These are phyloP conservation scores for Bipolaris oryzae DNA, from an alignment of 2,329 filamentous ascomycete species.

Conservation along the genomic window DNA sequence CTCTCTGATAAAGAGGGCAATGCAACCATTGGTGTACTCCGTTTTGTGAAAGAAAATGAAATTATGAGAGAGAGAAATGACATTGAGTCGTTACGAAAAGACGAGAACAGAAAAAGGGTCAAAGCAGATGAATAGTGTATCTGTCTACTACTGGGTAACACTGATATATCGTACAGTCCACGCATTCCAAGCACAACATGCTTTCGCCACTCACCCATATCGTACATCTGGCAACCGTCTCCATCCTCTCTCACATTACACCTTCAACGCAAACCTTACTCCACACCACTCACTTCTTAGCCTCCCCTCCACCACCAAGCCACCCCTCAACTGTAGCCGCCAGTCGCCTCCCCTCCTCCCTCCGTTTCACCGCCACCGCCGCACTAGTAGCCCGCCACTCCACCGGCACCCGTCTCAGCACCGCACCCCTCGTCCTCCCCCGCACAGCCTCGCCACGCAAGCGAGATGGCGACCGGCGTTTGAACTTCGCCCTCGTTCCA, in stretches of 20 bases:
- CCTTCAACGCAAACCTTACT: too few species aligned
- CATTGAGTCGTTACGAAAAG: too few species aligned
- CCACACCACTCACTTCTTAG: too few species aligned
- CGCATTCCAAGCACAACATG: not conserved
- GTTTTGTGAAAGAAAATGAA: too few species aligned
- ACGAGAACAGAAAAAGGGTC: too few species aligned
- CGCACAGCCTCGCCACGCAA: not conserved
- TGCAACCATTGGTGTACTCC: too few species aligned
- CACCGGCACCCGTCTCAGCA: not conserved
- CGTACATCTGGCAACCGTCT: too few species aligned
- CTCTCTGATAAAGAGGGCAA: too few species aligned
- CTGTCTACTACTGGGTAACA: not conserved
- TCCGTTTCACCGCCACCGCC: not conserved
- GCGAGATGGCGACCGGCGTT: not conserved
- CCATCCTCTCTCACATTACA: not conserved
- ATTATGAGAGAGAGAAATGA: not conserved
- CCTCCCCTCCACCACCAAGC: not conserved
- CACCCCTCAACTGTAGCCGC: conserved; percentile 3
- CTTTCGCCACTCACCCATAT: not conserved
- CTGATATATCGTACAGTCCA: too few species aligned
- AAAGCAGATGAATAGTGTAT: too few species aligned
- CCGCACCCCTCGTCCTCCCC: not conserved
- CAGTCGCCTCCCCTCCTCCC: not conserved
- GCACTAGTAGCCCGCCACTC: not conserved
- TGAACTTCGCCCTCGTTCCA: not conserved